Percentiles rank a stretch among this genome's conserved stretches.
Conservation (phyloP, 495 filamentous ascomycete genomes). For the Penicillium pulvis region DNA sequence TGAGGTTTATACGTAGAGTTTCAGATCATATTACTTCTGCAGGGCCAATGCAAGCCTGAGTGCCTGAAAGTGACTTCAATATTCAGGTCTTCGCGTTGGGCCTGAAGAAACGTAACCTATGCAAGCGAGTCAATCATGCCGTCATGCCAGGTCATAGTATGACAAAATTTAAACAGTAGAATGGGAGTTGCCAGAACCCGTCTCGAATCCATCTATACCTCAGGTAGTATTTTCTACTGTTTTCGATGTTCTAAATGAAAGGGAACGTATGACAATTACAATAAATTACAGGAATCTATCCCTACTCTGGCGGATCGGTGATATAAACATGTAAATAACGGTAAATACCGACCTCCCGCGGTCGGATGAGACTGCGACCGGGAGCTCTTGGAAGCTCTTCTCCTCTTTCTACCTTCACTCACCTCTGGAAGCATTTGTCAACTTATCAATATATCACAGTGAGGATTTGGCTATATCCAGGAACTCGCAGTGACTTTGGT, state of each 20-base stretch:
- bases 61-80: constrained; percentile 19
- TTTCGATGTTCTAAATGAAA: too few relatives aligned
- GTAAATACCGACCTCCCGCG: constrained; percentile 1
- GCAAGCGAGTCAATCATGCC: neutral
- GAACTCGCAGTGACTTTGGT: constrained; percentile 6
- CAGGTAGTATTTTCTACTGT: too few relatives aligned
- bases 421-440: neutral
- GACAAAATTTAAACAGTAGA: neutral
- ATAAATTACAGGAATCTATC: neutral
- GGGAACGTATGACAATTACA: neutral
- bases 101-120: constrained; percentile 14
- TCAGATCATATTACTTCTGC: constrained; percentile 3
- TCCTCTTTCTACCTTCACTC: constrained; percentile 7
- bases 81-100: constrained; percentile 11
- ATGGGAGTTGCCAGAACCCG: neutral
- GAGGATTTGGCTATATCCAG: neutral
- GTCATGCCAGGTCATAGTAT: neutral
- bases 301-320: neutral
- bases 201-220: neutral
- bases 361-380: constrained; percentile 16
- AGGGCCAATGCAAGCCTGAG: constrained; percentile 24
- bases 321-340: neutral
- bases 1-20: neutral
- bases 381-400: constrained; percentile 7
- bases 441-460: neutral